phyloP scores from a whole-genome alignment of 2,329 filamentous ascomycete genomes.

The Exophiala spinifera region DNA sequence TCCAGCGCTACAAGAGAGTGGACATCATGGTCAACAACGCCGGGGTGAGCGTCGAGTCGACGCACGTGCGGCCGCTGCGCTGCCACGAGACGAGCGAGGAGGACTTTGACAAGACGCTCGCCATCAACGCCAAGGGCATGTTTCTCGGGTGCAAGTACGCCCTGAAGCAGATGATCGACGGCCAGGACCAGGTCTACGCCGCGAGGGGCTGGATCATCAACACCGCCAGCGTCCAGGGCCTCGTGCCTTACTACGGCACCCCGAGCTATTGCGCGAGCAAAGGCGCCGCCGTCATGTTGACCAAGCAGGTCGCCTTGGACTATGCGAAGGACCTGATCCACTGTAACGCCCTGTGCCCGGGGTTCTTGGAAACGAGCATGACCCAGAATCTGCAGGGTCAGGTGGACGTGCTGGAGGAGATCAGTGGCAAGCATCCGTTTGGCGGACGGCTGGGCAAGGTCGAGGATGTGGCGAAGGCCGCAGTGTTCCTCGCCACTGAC shows the following conservation, averaged over 20 bases:
- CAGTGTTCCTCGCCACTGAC: slow-evolving; percentile 47
- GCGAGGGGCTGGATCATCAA: slow-evolving; percentile 45
- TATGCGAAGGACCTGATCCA: slow-evolving; percentile 43
- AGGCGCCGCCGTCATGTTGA: slow-evolving; percentile 47
- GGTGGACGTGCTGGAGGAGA: slow-evolving; percentile 21
- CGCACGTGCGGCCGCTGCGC: slow-evolving; percentile 13
- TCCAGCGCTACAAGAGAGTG: slow-evolving; percentile 45
- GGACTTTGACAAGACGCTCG: slow-evolving; percentile 89
- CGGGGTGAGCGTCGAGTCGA: slow-evolving; percentile 56
- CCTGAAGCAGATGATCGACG: slow-evolving; percentile 44
- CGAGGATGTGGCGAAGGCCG: slow-evolving; percentile 40
- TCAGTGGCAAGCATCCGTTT: slow-evolving; percentile 17
- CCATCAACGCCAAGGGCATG: slow-evolving; percentile 93
- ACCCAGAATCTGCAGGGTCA: slow-evolving; percentile 39
- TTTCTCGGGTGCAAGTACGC: slow-evolving; percentile 95
- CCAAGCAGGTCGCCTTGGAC: slow-evolving; percentile 46
- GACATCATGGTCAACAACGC: slow-evolving; percentile 97
- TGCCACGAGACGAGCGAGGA: slow-evolving; percentile 52
- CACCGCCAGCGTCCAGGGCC: slow-evolving; percentile 21
- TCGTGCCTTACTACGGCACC: slow-evolving; percentile 20
- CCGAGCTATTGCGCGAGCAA: slow-evolving; percentile 46
- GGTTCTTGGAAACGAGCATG: slow-evolving; percentile 39
- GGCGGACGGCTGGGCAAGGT: slow-evolving; percentile 12
- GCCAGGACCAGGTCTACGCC: slow-evolving; percentile 11
- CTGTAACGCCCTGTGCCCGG: slow-evolving; percentile 43